These are phyloP conservation scores for Vaccinium vitisidaea DNA, from an alignment of 148 eudicot genomes.

Conservation along the genomic window DNA sequence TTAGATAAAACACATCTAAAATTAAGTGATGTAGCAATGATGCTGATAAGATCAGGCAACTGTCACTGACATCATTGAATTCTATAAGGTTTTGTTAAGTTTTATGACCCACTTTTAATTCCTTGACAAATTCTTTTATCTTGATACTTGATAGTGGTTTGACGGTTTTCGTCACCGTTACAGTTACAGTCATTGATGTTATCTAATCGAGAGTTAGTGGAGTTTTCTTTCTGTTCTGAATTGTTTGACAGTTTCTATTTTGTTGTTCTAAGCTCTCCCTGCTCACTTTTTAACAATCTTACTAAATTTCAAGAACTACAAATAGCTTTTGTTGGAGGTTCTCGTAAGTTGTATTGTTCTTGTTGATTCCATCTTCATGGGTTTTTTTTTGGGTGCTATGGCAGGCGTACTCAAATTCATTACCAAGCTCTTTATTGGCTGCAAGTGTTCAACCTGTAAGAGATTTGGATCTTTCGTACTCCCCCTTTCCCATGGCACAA, in stretches of 20 bases:
- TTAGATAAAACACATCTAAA: background rate
- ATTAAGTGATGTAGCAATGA: background rate
- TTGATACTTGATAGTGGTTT: background rate
- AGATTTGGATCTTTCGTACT: slow-evolving; percentile 75
- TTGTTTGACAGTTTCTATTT: background rate
- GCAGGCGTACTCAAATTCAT: slow-evolving; percentile 65
- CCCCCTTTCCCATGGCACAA: slow-evolving; percentile 63
- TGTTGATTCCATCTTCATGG: background rate
- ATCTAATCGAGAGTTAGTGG: background rate
- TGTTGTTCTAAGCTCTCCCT: background rate
- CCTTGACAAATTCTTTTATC: background rate
- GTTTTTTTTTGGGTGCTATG: slow-evolving; percentile 15
- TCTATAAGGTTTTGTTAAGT: background rate
- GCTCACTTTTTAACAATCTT: background rate
- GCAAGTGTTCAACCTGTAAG: slow-evolving; percentile 59
- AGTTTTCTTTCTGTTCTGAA: background rate
- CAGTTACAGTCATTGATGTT: background rate
- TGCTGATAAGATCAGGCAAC: background rate
- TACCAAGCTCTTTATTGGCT: slow-evolving; percentile 63
- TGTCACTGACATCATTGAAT: background rate
- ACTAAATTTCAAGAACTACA: background rate
- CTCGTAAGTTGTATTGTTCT: background rate
- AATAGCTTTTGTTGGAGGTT: background rate
- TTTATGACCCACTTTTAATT: background rate
- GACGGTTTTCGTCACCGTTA: background rate